These are phyloP conservation scores for Alternaria ethzedia DNA, from an alignment of 2,329 filamentous ascomycete genomes.

Conservation along the genomic window DNA sequence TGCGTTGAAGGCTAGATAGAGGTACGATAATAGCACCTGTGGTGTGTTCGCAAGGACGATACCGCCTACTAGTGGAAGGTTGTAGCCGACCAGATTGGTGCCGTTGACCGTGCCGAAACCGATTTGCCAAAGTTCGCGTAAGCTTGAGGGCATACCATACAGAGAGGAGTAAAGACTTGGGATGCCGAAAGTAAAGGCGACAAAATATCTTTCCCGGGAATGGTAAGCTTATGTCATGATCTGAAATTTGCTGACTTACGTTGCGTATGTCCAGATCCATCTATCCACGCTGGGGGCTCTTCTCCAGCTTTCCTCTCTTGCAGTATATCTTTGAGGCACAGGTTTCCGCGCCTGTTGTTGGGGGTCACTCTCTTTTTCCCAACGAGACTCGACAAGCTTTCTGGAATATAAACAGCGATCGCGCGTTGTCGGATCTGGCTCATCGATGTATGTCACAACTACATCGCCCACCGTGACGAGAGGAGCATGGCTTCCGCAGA, in stretches of 20 bases:
- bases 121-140: constrained; percentile 10
- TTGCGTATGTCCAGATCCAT: background rate
- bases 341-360: background rate
- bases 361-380: background rate
- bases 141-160: constrained; percentile 6
- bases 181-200: background rate
- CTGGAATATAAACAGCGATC: constrained; percentile 8
- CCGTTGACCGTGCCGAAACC: constrained; percentile 17
- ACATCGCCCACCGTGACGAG: constrained; percentile 34
- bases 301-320: background rate
- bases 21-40: constrained; percentile 54
- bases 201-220: background rate
- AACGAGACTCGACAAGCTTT: background rate
- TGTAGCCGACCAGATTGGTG: constrained; percentile 14
- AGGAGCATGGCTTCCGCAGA: constrained; percentile 5
- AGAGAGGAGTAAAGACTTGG: background rate
- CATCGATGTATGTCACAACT: constrained; percentile 24
- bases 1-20: constrained; percentile 57
- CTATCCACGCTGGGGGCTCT: background rate
- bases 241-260: background rate
- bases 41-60: constrained; percentile 55
- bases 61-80: constrained; percentile 3
- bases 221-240: background rate
- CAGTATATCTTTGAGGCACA: background rate
- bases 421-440: constrained; percentile 19